These are phyloP conservation scores for Trametes sp. DNA, from an alignment of 1,284 basidiomycete species.

Conservation along the genomic window DNA sequence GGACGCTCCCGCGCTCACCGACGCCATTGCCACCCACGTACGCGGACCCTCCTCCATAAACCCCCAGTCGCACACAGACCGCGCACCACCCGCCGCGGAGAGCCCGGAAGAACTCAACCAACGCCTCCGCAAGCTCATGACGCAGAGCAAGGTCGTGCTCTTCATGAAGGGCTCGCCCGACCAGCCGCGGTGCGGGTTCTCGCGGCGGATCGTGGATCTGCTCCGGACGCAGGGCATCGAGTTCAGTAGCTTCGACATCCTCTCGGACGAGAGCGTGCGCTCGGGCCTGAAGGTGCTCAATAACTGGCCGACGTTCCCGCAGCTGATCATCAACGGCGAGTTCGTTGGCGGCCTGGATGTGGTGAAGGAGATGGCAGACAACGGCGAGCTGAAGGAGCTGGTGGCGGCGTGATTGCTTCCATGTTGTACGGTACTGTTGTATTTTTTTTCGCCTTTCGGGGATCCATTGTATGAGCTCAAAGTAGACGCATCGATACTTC, in stretches of 20 bases:
- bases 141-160: slow-evolving; percentile 77
- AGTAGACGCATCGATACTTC: not conserved
- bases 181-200: slow-evolving; percentile 88
- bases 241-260: slow-evolving; percentile 79
- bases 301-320: slow-evolving; percentile 75
- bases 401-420: slow-evolving; percentile 23
- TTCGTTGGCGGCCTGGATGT: slow-evolving; percentile 77
- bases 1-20: slow-evolving; percentile 76
- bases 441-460: not conserved
- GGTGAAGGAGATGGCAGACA: slow-evolving; percentile 67
- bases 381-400: slow-evolving; percentile 52
- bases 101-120: slow-evolving; percentile 69
- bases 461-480: slow-evolving; percentile 6
- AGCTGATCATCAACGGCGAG: slow-evolving; percentile 73
- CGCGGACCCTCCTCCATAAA: slow-evolving; percentile 47
- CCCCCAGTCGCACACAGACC: slow-evolving; percentile 50
- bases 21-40: slow-evolving; percentile 67
- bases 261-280: slow-evolving; percentile 74
- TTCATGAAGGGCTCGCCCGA: slow-evolving; percentile 98
- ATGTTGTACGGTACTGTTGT: slow-evolving; percentile 12
- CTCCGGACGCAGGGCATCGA: slow-evolving; percentile 67
- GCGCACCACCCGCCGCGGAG: slow-evolving; percentile 53
- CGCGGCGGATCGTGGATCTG: slow-evolving; percentile 72
- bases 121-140: slow-evolving; percentile 76
- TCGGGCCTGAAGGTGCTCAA: slow-evolving; percentile 70